Conservation (phyloP, 2,329 filamentous ascomycete species). For the Ophiostoma novo-ulmi region DNA sequence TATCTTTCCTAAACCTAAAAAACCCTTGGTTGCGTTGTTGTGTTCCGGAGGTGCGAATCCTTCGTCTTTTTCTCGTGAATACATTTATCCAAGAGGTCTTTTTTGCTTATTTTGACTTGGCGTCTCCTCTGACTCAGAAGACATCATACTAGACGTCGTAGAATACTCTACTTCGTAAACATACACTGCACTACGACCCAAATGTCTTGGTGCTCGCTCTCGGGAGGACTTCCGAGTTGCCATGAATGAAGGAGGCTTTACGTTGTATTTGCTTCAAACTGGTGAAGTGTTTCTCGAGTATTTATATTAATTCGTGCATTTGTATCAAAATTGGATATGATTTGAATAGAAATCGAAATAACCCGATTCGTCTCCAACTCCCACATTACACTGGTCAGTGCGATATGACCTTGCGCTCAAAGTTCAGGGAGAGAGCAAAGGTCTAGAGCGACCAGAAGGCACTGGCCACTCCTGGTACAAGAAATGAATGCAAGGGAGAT, state of each 20-base stretch:
- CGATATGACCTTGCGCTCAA: background rate
- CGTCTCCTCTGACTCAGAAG: background rate
- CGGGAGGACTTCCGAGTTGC: background rate
- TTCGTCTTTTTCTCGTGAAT: background rate
- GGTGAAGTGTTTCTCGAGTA: background rate
- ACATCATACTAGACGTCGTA: background rate
- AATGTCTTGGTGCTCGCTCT: background rate
- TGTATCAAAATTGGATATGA: too few species aligned
- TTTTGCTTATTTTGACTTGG: background rate
- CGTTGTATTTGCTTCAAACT: background rate
- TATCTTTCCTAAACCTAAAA: conserved; percentile 5
- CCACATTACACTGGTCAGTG: background rate
- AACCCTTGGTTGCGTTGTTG: background rate
- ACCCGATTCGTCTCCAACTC: background rate
- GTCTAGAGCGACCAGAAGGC: background rate
- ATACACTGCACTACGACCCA: background rate
- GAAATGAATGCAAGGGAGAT: background rate
- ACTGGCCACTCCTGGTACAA: background rate
- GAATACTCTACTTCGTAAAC: background rate
- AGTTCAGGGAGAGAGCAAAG: background rate
- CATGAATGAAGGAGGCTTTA: background rate
- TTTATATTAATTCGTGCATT: background rate
- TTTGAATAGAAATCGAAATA: background rate
- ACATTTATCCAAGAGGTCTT: background rate
- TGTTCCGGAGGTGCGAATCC: background rate